Base-by-base conservation (phyloP, 148 eudicot species). In the Nepenthes gracilis region DNA sequence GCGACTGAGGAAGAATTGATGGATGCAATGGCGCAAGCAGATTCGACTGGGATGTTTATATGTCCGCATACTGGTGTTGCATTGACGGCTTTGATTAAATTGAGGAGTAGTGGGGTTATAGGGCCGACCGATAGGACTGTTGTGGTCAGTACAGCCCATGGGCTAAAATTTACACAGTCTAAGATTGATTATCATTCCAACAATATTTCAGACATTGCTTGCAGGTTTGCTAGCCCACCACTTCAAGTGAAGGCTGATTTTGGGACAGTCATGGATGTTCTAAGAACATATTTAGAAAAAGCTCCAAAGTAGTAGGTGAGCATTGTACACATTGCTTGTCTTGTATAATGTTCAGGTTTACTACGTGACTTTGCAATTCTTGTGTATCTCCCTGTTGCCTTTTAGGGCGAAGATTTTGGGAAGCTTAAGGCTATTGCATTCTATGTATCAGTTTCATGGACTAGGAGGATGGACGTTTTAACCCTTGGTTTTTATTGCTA, bases 51-150 rank as follows among this genome's bases (percentile, higher is more conserved):
- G 57, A 92, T 92, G 98, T 92, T 92, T 63, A 86, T 88, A 2
- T 92, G 96, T 67, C 98, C 98, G 2, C 98, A 92, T 59, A 92
- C 98, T 4, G 98, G 98, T 35, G 98, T 92, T 57, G 97, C 97
- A 0, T 64, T 92, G 76, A 77, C 85, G 1, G 96, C 96, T 6
- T 65, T 92, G 81, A 45, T 64, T 12, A 92, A 92, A 78, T 63
- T 92, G 70, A 85, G 96, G 71, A 72, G 77, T 5, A 80, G 77
- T 2, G 96, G 96, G 54, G 73, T 92, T 48, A 88, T 92, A 32
- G 74, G 74, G 0, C 81, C 86, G 0, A 80, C 74, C 6, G 95
- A 90, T 59, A 70, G 95, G 81, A 90, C 94, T 2, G 97, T 86
- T 60, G 97, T 90, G 65, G 97, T 87, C n/a, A 90, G 94, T 51